These are phyloP conservation scores for Colletotrichum lentis DNA, from an alignment of 2,329 filamentous ascomycete species.

Conservation along the genomic window DNA sequence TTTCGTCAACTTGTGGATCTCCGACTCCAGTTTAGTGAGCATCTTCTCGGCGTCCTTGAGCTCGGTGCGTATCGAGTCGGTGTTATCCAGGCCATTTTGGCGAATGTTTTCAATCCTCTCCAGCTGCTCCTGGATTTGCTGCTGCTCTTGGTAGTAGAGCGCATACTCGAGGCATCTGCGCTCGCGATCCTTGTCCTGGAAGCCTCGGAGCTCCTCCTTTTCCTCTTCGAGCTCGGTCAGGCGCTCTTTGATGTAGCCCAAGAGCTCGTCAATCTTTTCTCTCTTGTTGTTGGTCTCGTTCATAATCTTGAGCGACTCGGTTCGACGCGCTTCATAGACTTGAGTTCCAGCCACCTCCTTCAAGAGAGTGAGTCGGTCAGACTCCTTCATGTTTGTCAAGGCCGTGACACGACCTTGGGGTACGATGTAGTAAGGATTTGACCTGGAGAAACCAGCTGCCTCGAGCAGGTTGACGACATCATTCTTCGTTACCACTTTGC, in stretches of 20 bases:
- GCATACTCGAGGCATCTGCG: constrained; percentile 93
- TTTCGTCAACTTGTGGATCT: constrained; percentile 81
- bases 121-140: constrained; percentile 77
- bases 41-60: constrained; percentile 83
- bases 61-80: constrained; percentile 79
- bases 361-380: constrained; percentile 84
- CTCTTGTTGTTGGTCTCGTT: constrained; percentile 94
- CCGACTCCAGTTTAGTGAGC: constrained; percentile 77
- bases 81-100: constrained; percentile 83
- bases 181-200: constrained; percentile 94
- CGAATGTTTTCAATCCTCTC: constrained; percentile 84
- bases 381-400: constrained; percentile 98
- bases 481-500: constrained; percentile 92
- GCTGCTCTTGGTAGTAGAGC: constrained; percentile 89
- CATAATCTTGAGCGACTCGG: constrained; percentile 97
- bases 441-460: constrained; percentile 93
- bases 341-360: constrained; percentile 99
- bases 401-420: constrained; percentile 95
- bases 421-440: constrained; percentile 99
- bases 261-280: constrained; percentile 89
- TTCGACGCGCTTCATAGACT: constrained; percentile 90
- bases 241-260: constrained; percentile 91
- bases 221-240: constrained; percentile 92
- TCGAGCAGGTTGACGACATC: constrained; percentile 97
- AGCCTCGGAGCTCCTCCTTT: constrained; percentile 92